phyloP scores from a whole-genome alignment of 2,329 filamentous ascomycete species.

The Zymoseptoria pseudotritici region DNA sequence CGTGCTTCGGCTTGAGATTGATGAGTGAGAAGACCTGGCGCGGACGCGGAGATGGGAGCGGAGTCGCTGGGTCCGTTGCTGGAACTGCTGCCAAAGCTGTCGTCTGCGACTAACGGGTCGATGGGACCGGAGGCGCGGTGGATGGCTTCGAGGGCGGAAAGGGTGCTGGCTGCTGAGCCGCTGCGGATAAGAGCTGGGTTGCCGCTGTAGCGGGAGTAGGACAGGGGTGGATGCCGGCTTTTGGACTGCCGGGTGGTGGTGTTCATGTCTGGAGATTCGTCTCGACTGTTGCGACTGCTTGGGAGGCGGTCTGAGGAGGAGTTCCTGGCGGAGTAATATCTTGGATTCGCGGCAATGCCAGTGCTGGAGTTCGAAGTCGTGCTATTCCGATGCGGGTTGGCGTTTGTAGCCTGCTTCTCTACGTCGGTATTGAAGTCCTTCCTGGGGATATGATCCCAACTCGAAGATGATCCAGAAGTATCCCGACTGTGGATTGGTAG shows the following conservation, averaged over 20 bases:
- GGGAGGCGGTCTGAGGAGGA: constrained; percentile 31
- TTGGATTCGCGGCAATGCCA: constrained; percentile 19
- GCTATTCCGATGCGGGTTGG: constrained; percentile 1
- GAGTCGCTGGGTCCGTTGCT: constrained; percentile 17
- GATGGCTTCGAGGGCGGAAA: constrained; percentile 24
- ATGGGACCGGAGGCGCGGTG: constrained; percentile 21
- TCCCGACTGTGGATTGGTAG: constrained; percentile 23
- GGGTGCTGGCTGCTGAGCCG: constrained; percentile 27
- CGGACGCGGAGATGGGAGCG: constrained; percentile 20
- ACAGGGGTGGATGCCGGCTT: constrained; percentile 29
- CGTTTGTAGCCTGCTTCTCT: constrained; percentile 11
- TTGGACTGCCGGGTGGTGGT: constrained; percentile 12
- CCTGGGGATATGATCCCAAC: constrained; percentile 10
- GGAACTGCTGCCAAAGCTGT: constrained; percentile 16
- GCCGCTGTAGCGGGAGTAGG: constrained; percentile 32
- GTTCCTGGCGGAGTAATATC: constrained; percentile 16
- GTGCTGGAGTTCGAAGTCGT: constrained; percentile 8
- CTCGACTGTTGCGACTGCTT: constrained; percentile 10
- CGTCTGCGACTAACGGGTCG: constrained; percentile 1
- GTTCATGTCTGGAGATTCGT: constrained; percentile 10
- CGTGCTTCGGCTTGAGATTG: constrained; percentile 2
- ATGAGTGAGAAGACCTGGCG: constrained; percentile 19
- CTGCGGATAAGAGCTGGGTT: constrained; percentile 29
- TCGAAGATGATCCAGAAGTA: constrained; percentile 15
- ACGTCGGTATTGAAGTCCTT: constrained; percentile 11